Conservation (phyloP, 805 yeast species). For the Monosporozyma aerobia region DNA sequence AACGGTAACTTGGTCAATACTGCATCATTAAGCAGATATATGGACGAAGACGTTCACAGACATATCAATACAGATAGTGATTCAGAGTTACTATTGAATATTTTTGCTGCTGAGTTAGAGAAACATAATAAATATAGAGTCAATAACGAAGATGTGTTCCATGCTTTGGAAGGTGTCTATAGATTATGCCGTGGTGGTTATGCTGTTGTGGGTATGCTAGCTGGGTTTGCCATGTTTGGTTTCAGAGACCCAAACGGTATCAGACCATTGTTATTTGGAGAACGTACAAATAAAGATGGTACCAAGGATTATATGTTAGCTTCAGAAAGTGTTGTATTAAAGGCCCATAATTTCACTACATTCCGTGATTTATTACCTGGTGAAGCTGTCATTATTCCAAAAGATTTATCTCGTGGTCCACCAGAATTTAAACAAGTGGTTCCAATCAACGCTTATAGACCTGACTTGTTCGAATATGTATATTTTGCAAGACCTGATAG, state of each 20-base stretch:
- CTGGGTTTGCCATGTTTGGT: conserved; percentile 92
- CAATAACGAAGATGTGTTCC: conserved; percentile 79
- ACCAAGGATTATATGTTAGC: conserved; percentile 85
- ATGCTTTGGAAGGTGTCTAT: conserved; percentile 77
- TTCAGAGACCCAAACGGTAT: conserved; percentile 97
- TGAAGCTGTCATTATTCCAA: conserved; percentile 90
- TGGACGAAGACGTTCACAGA: conserved; percentile 92
- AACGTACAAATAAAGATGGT: conserved; percentile 62
- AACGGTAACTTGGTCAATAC: conserved; percentile 94
- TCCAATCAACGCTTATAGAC: conserved; percentile 69
- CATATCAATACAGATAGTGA: conserved; percentile 97
- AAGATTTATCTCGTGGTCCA: conserved; percentile 41
- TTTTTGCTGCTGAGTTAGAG: conserved; percentile 87
- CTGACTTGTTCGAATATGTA: conserved; percentile 94
- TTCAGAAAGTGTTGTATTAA: conserved; percentile 87
- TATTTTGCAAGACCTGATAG: conserved; percentile 98
- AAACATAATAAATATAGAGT: conserved; percentile 89
- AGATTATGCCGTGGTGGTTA: conserved; percentile 87
- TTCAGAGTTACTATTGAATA: conserved; percentile 79
- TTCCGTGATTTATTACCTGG: conserved; percentile 87
- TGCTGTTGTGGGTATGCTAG: conserved; percentile 89
- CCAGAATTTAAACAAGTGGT: conserved; percentile 87
- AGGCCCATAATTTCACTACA: conserved; percentile 76
- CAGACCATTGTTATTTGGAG: conserved; percentile 83
- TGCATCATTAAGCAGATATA: conserved; percentile 58